Base-by-base conservation (phyloP, 176 grass and related monocot species). In the Oryza glumipatula region DNA sequence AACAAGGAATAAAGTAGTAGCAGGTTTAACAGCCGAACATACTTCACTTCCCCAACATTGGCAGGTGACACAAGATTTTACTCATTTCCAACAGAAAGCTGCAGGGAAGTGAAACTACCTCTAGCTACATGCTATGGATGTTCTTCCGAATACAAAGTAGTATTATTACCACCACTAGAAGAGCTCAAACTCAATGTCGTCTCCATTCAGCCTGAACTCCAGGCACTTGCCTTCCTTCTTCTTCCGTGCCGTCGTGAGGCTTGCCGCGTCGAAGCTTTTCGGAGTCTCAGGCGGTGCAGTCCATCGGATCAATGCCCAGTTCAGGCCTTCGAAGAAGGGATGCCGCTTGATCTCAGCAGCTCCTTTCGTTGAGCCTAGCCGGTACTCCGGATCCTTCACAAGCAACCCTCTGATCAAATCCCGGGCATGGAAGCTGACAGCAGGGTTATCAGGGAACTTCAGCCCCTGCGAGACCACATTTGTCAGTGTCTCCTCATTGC, bases 301-400 rank as follows among this genome's bases (percentile, higher is more conserved):
- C 80, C 96, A 98, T 7, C 93, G 85, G 47, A 95, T 95, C 89
- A 98, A 84, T 28, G 96, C 96, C 96, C 96, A 98, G 80, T 95
- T 98, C 66, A 98, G 70, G 7, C 96, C 96, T 70, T 95, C 91
- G 24, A 98, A 98, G 84, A 98, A 98, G 2, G 93, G 91, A 23
- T 98, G 96, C 77, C 86, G 88, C 83, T 98, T 98, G 66, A 98
- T 94, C 86, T 98, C 96, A 3, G 93, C 93, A 0, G 96, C 96
- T 33, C 96, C 96, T 87, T 86, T 95, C 0, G 86, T 65, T 0
- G 91, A 94, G 11, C 93, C 96, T 19, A 94, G 70, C 32, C 96
- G 78, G 22, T 90, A 86, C 80, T 98, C 93, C 56, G 96, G 96
- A 65, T 98, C 96, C 84, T 98, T 98, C 41, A 92, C 77, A 11